Conservation (phyloP, 805 yeast species). For the Candida multigemmis region DNA sequence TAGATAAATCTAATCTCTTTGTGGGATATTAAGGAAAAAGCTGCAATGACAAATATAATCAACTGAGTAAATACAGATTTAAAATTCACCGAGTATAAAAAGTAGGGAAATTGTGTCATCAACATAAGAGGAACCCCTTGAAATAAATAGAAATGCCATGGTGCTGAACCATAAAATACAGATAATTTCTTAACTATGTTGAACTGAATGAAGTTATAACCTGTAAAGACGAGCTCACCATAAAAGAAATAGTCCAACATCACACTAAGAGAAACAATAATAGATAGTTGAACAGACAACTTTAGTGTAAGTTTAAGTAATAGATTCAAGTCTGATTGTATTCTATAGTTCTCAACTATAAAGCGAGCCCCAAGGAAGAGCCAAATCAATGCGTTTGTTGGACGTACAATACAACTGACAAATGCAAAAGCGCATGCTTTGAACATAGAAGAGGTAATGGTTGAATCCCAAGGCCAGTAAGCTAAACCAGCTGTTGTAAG, state of each 20-base stretch:
- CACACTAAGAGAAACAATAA: conserved; percentile 15
- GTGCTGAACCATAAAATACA: conserved; percentile 75
- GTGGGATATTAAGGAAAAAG: conserved; percentile 65
- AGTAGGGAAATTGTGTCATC: conserved; percentile 58
- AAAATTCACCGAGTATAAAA: conserved; percentile 16
- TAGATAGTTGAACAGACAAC: conserved; percentile 4
- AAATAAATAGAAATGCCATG: conserved; percentile 74
- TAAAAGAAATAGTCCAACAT: conserved; percentile 59
- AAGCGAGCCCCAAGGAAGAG: conserved; percentile 39
- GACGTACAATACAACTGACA: conserved; percentile 64
- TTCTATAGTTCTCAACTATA: not conserved
- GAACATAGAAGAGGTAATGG: conserved; percentile 12
- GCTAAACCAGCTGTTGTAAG: conserved; percentile 58
- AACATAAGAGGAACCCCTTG: conserved; percentile 79
- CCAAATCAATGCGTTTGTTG: conserved; percentile 83
- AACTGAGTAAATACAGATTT: conserved; percentile 6
- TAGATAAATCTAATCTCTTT: conserved; percentile 89
- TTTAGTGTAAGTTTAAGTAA: conserved; percentile 12
- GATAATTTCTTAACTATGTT: conserved; percentile 69
- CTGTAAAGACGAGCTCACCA: conserved; percentile 47
- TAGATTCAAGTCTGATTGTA: conserved; percentile 5
- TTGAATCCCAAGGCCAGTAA: conserved; percentile 59
- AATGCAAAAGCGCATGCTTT: conserved; percentile 40
- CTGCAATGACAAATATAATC: conserved; percentile 33
- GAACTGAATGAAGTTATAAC: conserved; percentile 64